Base-by-base conservation (phyloP, 192 early-diverging fungal species). In the Oehlia diaphana region DNA sequence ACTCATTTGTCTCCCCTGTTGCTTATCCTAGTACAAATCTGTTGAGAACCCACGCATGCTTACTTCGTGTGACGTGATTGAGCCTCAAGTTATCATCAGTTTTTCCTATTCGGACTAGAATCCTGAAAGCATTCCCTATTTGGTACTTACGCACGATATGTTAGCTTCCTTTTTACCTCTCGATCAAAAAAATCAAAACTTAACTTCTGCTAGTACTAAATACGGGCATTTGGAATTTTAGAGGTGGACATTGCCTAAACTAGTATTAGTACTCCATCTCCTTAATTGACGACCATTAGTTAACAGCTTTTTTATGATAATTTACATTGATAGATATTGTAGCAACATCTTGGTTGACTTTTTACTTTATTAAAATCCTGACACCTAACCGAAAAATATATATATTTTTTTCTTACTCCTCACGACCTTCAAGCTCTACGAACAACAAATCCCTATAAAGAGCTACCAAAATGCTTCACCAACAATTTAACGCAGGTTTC, bases 351-450 rank as follows among this genome's bases (percentile, higher is more conserved):
- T 14, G 50, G 13, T 58, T 14, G 16, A 19, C 16, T 58, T 58
- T 58, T 58, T 58, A 58, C 49, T n/a, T 31, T 65, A 65, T 65
- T 66, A 33, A 35, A 66, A 33, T 33, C 65, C 65, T 26, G 28
- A 66, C 23, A 14, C 65, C 50, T 58, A 58, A 58, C 50, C 50
- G 50, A 58, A 58, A 58, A 4, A 66, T 66, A 26, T 9, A 31
- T 28, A 58, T 50, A 74, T 61, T 74, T 74, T 74, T 74, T 58
- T 74, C 31, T 74, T 58, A 49, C 72, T 26, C 26, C 28, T 53
- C 23, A 44, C 69, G 35, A 47, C 42, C 69, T 44, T 53, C 9
- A 39, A 53, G 28, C 72, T 53, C 28, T 33, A 14, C n/a, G 39
- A 28, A 74, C 49, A 53, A 31, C 72, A 28, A 14, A 13, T 74